These are phyloP conservation scores for Senna tora DNA, from an alignment of 306 rosid species.

Conservation along the genomic window DNA sequence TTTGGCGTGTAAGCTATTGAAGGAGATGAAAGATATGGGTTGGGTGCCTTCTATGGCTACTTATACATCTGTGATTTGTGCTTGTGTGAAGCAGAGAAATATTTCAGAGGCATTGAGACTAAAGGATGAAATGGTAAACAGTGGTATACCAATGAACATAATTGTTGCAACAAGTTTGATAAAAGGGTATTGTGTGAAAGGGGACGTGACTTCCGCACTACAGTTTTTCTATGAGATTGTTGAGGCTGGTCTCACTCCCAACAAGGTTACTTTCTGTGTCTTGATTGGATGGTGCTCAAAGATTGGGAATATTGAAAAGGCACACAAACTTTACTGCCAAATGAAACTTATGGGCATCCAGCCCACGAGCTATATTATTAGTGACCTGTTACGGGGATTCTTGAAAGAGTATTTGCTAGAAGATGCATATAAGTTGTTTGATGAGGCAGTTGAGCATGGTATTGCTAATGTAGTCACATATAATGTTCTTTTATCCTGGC, in stretches of 20 bases:
- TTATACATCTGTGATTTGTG: conserved; percentile 50
- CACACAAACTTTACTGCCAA: conserved; percentile 56
- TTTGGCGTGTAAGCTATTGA: conserved; percentile 51
- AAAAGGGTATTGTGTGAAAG: conserved; percentile 61
- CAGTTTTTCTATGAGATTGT: conserved; percentile 49
- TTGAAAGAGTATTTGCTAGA: conserved; percentile 46
- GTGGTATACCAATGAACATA: conserved; percentile 53
- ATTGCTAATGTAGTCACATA: conserved; percentile 53
- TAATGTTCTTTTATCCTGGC: conserved; percentile 58
- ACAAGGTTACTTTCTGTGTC: conserved; percentile 52
- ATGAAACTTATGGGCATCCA: conserved; percentile 61
- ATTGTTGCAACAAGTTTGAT: conserved; percentile 60
- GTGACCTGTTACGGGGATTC: conserved; percentile 55
- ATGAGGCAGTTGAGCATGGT: conserved; percentile 67
- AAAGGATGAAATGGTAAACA: conserved; percentile 72
- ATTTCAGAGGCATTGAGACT: conserved; percentile 58
- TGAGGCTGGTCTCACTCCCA: conserved; percentile 54
- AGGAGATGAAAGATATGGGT: conserved; percentile 66
- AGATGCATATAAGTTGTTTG: conserved; percentile 58
- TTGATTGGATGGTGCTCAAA: conserved; percentile 63
- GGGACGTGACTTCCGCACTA: conserved; percentile 62
- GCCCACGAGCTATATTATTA: conserved; percentile 49
- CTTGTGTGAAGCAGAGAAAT: conserved; percentile 72
- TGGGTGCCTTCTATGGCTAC: conserved; percentile 61
- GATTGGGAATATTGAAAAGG: conserved; percentile 64